Evolutionary conservation across 75 land plant genomes (phyloP).

Genomic region (Chamaecyparis obtusa): DNA sequence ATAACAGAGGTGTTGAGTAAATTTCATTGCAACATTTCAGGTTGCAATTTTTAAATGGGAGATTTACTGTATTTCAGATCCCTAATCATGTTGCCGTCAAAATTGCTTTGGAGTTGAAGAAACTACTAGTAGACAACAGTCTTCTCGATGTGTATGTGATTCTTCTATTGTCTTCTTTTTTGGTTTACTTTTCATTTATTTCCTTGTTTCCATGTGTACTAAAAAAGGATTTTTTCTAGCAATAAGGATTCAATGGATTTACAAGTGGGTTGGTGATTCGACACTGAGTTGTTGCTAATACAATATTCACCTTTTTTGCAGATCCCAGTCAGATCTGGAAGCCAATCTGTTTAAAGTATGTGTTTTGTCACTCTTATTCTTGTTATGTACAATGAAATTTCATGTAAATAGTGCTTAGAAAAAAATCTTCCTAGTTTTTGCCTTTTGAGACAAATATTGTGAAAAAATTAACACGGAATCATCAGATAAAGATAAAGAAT

Average conservation of each 20-base stretch:
- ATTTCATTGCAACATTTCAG: constrained; percentile 6
- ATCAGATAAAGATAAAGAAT: not conserved
- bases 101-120: constrained; percentile 93
- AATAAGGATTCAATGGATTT: not conserved
- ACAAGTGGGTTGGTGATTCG: not conserved
- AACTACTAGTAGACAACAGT: constrained; percentile 92
- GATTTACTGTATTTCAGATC: constrained; percentile 56
- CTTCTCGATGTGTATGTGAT: constrained; percentile 87
- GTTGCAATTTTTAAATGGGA: not conserved
- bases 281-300: not conserved
- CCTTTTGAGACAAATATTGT: not conserved
- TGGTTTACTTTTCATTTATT: not conserved
- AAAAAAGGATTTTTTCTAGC: not conserved
- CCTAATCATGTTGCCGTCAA: constrained; percentile 98
- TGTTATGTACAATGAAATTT: not conserved
- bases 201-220: not conserved
- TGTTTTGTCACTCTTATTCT: not conserved
- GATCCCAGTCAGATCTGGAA: constrained; percentile 95
- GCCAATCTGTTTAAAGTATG: constrained; percentile 95
- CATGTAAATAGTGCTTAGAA: not conserved
- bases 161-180: not conserved
- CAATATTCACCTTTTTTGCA: constrained; percentile 24
- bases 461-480: not conserved
- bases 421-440: not conserved
- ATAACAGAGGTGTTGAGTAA: not conserved